Base-by-base conservation (phyloP, 2,329 filamentous ascomycete species). In the Aspergillus calidoustus region DNA sequence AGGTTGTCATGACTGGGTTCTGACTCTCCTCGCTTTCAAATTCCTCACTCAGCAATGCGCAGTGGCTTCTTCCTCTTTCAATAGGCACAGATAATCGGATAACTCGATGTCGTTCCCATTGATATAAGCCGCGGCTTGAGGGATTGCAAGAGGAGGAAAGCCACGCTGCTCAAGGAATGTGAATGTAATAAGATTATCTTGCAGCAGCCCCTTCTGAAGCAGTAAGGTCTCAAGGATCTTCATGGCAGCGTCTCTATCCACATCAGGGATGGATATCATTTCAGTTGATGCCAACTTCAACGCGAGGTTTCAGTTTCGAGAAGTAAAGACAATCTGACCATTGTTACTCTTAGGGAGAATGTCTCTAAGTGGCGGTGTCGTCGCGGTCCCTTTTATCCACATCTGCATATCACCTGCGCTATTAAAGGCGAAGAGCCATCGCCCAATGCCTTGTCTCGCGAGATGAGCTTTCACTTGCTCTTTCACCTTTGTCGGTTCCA, bases 321-420 rank as follows among this genome's bases (percentile, higher is more conserved):
- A 70, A 0, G 72, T 77, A 44, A 76, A 66, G 0, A 76, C 54
- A 46, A 76, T 67, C 34, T 13, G 50, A 34, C 66, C 68, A 28
- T 70, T 59, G 11, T 65, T 51, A 41, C 49, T 69, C 9, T 61
- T 31, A n/a, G 70, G 68, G 7, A 72, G 54, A 44, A 60, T 58
- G 7, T 62, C 31, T 19, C 38, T 52, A 6, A 68, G 52, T 9
- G 31, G 5, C 25, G 47, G 13, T 4, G 17, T n/a, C 7, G 47
- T 49, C 7, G 4, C 25, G 22, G 4, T 19, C 17, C 28, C 5
- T 2, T 34, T 13, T 34, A 17, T 48, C 65, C 65, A 67, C 59
- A 72, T 67, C 1, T 66, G 60, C 15, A 31, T 48, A 30, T 70
- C 62, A 59, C 71, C 70, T 6, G 65, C 61, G 62, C 67, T 71